Conservation (phyloP, 768 basidiomycete genomes). For the Pleurotus sapidus region DNA sequence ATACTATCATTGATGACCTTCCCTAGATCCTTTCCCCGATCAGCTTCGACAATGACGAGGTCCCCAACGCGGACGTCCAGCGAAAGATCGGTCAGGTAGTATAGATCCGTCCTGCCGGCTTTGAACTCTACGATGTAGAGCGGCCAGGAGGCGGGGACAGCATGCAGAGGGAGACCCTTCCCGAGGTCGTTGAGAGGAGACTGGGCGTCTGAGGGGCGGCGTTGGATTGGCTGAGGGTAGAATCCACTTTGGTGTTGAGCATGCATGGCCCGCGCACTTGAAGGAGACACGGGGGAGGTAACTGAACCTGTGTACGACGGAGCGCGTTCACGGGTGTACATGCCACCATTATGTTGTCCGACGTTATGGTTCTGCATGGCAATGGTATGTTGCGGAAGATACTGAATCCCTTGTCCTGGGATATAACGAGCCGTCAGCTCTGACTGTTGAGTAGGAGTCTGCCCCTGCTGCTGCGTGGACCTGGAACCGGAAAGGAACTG, state of each 20-base stretch:
- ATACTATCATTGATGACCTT: conserved; percentile 91
- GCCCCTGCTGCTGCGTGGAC: conserved; percentile 20
- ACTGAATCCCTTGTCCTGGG: conserved; percentile 64
- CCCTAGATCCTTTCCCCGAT: conserved; percentile 90
- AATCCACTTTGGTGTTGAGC: conserved; percentile 42
- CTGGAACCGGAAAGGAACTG: conserved; percentile 29
- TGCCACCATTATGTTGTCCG: conserved; percentile 19
- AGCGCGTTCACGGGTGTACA: conserved; percentile 39
- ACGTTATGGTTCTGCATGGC: conserved; percentile 17
- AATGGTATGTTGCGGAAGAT: conserved; percentile 36
- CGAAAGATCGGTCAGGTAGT: conserved; percentile 76
- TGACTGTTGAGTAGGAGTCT: conserved; percentile 20
- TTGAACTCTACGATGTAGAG: conserved; percentile 98
- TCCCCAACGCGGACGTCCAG: conserved; percentile 77
- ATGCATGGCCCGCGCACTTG: conserved; percentile 32
- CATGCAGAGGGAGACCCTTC: conserved; percentile 82
- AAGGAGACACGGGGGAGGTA: conserved; percentile 60
- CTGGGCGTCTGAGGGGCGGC: conserved; percentile 37
- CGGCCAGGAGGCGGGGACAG: conserved; percentile 83
- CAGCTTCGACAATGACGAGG: conserved; percentile 94
- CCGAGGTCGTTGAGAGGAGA: conserved; percentile 63
- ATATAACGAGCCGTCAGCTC: conserved; percentile 58
- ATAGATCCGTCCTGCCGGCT: conserved; percentile 92
- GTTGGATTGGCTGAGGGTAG: conserved; percentile 34
- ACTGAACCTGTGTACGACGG: conserved; percentile 36